phyloP scores from a whole-genome alignment of 1,139 yeast species.

The Protomyces inouyei region DNA sequence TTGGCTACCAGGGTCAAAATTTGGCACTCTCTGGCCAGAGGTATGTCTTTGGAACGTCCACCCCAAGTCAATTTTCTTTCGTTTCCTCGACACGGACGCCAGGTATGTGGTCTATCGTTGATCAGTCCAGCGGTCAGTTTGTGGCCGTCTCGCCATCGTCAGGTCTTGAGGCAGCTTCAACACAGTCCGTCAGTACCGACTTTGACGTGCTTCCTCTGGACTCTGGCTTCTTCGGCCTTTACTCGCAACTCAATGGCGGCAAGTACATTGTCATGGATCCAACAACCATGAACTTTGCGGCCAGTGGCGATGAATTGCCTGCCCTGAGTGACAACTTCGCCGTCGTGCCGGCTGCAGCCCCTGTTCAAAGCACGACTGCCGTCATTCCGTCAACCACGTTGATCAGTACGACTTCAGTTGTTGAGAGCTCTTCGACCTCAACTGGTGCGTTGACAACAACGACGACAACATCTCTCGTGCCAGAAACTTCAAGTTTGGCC shows the following conservation, averaged over 20 bases:
- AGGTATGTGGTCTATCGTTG: background rate
- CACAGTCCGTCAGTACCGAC: background rate
- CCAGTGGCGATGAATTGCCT: background rate
- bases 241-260: background rate
- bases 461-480: too few species aligned
- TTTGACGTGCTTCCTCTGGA: background rate
- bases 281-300: background rate
- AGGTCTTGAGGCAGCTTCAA: background rate
- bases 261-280: background rate
- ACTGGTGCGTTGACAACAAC: too few species aligned
- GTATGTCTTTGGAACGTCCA: background rate
- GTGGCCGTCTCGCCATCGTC: background rate
- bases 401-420: too few species aligned
- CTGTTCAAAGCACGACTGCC: background rate
- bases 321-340: background rate
- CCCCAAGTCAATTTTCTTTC: background rate
- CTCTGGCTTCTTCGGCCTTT: background rate
- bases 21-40: background rate
- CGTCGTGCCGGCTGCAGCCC: background rate
- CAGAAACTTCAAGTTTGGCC: too few species aligned
- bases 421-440: too few species aligned
- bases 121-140: background rate
- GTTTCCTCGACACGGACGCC: background rate
- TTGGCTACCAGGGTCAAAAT: background rate
- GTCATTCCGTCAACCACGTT: background rate